Conservation (phyloP, 129 eudicot species). For the Centaurea solstitialis region DNA sequence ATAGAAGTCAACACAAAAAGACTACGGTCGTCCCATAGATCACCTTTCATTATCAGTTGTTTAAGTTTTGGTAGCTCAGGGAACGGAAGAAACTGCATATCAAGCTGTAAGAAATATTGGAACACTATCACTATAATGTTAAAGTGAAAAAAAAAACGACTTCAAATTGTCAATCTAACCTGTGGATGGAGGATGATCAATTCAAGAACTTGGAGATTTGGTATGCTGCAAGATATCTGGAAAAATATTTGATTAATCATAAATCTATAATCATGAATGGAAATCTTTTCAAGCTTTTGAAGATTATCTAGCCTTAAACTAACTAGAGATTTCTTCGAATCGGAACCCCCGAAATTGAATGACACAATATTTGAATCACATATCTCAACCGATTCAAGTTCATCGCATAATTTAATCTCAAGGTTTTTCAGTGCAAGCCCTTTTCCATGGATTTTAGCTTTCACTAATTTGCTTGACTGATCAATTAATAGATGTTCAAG, state of each 20-base stretch:
- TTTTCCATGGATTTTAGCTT: constrained; percentile 25
- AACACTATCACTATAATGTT: neutral
- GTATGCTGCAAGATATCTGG: constrained; percentile 29
- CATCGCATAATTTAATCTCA: constrained; percentile 28
- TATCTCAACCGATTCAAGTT: constrained; percentile 25
- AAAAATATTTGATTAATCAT: constrained; percentile 23
- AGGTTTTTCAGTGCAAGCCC: constrained; percentile 29
- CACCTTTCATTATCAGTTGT: constrained; percentile 34
- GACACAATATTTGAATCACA: constrained; percentile 28
- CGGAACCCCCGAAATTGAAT: constrained; percentile 25
- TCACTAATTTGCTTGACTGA: constrained; percentile 25
- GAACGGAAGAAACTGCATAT: constrained; percentile 17
- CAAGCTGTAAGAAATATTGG: constrained; percentile 18
- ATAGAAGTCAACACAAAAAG: constrained; percentile 37
- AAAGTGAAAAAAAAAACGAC: neutral
- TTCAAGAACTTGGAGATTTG: constrained; percentile 32
- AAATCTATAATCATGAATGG: constrained; percentile 26
- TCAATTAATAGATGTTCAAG: constrained; percentile 24
- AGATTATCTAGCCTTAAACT: constrained; percentile 24
- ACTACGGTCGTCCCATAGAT: constrained; percentile 39
- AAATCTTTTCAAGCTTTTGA: constrained; percentile 41
- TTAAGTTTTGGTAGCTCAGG: constrained; percentile 45
- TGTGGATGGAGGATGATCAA: constrained; percentile 27
- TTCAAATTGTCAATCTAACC: constrained; percentile 12
- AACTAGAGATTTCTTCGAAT: neutral